Evolutionary conservation across 2,329 filamentous ascomycete species (phyloP).

Genomic region (Cytospora schulzeri): DNA sequence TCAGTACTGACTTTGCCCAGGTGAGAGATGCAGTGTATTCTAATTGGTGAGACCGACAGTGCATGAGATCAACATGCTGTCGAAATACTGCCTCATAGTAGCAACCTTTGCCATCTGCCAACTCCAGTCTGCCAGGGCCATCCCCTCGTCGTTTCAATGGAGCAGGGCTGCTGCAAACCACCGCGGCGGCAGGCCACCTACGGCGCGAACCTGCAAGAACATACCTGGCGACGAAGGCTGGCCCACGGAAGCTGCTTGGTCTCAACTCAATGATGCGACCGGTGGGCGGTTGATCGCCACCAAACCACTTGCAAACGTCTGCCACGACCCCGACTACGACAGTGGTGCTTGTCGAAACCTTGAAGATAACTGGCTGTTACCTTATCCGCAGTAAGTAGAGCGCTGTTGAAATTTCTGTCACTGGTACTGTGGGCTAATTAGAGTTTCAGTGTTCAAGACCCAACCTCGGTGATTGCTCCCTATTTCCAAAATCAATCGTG

Average conservation of each 20-base stretch:
- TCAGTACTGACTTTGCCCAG: too few species aligned
- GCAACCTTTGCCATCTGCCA: too few species aligned
- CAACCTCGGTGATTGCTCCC: neutral
- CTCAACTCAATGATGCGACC: neutral
- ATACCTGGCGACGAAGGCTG: neutral
- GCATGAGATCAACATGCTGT: too few species aligned
- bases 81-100: too few species aligned
- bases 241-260: neutral
- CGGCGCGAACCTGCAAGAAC: neutral
- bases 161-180: too few species aligned
- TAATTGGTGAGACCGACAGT: too few species aligned
- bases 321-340: neutral
- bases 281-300: neutral
- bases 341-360: neutral
- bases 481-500: constrained; percentile 42
- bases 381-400: neutral
- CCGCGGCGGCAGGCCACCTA: too few species aligned
- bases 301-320: neutral
- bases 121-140: too few species aligned
- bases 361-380: neutral
- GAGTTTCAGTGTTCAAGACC: neutral
- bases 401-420: neutral
- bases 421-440: neutral
- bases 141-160: too few species aligned
- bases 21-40: too few species aligned